These are phyloP conservation scores for Claviceps capensis DNA, from an alignment of 2,329 filamentous ascomycete genomes.

Conservation along the genomic window DNA sequence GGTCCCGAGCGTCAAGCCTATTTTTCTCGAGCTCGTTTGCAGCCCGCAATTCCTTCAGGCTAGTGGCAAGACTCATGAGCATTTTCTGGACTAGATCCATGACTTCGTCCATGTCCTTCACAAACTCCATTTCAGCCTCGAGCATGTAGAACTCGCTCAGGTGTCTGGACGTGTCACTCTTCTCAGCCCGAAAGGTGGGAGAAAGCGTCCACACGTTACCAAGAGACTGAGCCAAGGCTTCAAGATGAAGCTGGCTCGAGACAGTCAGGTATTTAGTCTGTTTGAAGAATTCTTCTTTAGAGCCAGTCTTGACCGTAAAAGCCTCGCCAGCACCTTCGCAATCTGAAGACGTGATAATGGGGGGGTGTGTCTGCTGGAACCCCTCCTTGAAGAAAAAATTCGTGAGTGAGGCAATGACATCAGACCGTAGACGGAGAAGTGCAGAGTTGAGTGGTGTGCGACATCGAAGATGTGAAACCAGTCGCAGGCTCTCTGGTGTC, in stretches of 20 bases:
- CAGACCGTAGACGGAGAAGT: constrained; percentile 70
- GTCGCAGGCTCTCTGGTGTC: constrained; percentile 74
- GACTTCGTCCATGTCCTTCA: constrained; percentile 52
- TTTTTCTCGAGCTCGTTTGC: constrained; percentile 29
- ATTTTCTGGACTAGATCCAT: constrained; percentile 73
- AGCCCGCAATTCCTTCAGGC: constrained; percentile 26
- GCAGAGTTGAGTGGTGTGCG: constrained; percentile 71
- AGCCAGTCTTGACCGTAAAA: constrained; percentile 53
- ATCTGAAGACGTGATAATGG: constrained; percentile 90
- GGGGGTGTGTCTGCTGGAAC: constrained; percentile 78
- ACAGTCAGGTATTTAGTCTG: constrained; percentile 90
- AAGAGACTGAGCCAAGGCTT: constrained; percentile 77
- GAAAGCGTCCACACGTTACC: constrained; percentile 89
- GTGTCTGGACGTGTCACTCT: constrained; percentile 84
- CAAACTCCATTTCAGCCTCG: constrained; percentile 78
- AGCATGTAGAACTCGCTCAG: constrained; percentile 99
- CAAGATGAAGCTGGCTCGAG: constrained; percentile 85
- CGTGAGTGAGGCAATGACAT: constrained; percentile 58
- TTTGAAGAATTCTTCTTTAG: constrained; percentile 53
- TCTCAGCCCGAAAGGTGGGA: constrained; percentile 86
- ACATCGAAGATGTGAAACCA: constrained; percentile 73
- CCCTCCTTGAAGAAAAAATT: constrained; percentile 59
- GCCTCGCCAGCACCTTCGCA: constrained; percentile 95
- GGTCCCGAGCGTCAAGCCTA: constrained; percentile 21
- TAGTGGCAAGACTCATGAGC: constrained; percentile 40